phyloP scores from a whole-genome alignment of 1,284 basidiomycete genomes.

The Microstroma glucosiphilum region DNA sequence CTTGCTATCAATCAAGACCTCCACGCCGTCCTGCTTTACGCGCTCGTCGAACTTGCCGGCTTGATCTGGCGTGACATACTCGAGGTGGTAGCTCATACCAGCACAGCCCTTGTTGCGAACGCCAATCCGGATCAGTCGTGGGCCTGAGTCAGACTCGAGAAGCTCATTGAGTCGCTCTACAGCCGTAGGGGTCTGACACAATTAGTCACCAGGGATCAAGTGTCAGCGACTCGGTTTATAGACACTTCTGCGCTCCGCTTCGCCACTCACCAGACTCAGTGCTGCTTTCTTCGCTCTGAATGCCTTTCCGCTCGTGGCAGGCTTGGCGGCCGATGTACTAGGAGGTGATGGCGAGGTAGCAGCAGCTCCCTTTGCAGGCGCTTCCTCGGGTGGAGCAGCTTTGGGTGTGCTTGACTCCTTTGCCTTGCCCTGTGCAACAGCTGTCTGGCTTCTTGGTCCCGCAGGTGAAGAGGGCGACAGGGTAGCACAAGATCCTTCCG shows the following conservation, averaged over 20 bases:
- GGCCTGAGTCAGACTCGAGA: constrained; percentile 66
- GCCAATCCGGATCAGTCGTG: constrained; percentile 86
- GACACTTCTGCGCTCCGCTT: constrained; percentile 1
- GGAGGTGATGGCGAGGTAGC: constrained; percentile 18
- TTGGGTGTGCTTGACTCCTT: constrained; percentile 16
- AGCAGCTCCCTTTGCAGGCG: constrained; percentile 19
- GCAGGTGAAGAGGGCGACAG: constrained; percentile 33
- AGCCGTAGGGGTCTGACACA: constrained; percentile 65
- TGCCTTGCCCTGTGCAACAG: constrained; percentile 14
- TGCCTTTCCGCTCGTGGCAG: constrained; percentile 8
- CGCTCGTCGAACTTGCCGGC: constrained; percentile 92
- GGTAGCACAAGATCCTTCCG: constrained; percentile 27
- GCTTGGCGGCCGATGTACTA: constrained; percentile 26
- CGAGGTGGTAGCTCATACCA: constrained; percentile 91
- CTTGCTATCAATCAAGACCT: constrained; percentile 91
- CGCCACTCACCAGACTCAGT: constrained; percentile 11
- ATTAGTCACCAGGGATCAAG: constrained; percentile 50
- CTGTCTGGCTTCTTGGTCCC: constrained; percentile 14
- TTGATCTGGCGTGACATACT: constrained; percentile 64
- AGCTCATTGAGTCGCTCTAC: constrained; percentile 58
- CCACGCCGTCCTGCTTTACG: constrained; percentile 67
- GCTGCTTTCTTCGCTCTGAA: constrained; percentile 34
- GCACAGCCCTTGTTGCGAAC: constrained; percentile 99
- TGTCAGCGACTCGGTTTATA: constrained; percentile 1
- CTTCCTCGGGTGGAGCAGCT: constrained; percentile 21